Evolutionary conservation across 495 filamentous ascomycete species (phyloP).

Genomic region (Parmelia sp.): DNA sequence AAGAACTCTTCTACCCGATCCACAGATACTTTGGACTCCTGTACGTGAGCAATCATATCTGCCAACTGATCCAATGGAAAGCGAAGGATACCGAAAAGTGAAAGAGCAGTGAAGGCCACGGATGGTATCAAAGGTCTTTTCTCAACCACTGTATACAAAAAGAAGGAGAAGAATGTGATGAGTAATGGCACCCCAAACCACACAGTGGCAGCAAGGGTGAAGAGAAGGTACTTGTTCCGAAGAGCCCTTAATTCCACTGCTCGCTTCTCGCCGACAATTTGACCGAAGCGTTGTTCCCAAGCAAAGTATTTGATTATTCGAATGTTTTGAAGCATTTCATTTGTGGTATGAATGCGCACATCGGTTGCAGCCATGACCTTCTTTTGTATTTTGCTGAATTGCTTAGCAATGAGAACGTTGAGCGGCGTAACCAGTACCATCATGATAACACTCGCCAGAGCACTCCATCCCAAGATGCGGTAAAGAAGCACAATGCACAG

Average conservation of each 20-base stretch:
- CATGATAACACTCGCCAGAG: conserved; percentile 86
- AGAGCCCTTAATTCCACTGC: conserved; percentile 69
- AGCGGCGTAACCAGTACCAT: conserved; percentile 85
- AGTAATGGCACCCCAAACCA: conserved; percentile 96
- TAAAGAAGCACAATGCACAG: conserved; percentile 75
- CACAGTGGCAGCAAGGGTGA: conserved; percentile 82
- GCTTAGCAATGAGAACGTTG: conserved; percentile 78
- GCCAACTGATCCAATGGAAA: conserved; percentile 93
- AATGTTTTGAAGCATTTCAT: conserved; percentile 96
- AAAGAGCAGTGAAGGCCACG: conserved; percentile 92
- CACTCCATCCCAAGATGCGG: conserved; percentile 81
- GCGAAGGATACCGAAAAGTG: conserved; percentile 90
- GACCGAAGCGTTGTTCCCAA: conserved; percentile 89
- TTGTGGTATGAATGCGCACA: conserved; percentile 91
- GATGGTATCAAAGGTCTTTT: conserved; percentile 85
- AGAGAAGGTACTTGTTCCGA: conserved; percentile 78
- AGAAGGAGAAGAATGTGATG: conserved; percentile 93
- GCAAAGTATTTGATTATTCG: conserved; percentile 99
- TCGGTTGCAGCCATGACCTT: conserved; percentile 91
- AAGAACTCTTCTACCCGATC: conserved; percentile 95
- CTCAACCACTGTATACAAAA: conserved; percentile 87
- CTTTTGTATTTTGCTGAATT: conserved; percentile 79
- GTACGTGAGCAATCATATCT: conserved; percentile 98
- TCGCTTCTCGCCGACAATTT: conserved; percentile 83
- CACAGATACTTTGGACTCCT: conserved; percentile 94